These are phyloP conservation scores for Epichloe glyceriae DNA, from an alignment of 2,329 filamentous ascomycete species.

Conservation along the genomic window DNA sequence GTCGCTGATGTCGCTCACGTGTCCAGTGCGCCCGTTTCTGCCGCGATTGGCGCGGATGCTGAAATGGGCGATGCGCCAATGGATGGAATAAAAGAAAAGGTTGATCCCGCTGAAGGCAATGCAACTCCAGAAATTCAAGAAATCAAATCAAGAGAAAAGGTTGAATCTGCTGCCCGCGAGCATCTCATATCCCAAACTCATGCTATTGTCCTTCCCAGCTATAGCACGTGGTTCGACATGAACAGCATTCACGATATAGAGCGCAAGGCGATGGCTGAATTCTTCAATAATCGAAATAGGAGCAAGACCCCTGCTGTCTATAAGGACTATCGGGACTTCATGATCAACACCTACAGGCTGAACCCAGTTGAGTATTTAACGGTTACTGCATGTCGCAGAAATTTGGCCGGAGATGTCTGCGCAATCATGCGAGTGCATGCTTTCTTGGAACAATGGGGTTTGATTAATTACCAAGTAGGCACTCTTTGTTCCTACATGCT, in stretches of 20 bases:
- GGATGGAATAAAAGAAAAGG: conserved; percentile 34
- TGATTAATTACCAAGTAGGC: conserved; percentile 93
- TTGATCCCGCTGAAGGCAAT: conserved; percentile 31
- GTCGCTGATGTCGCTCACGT: conserved; percentile 51
- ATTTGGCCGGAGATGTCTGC: conserved; percentile 92
- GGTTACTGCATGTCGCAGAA: conserved; percentile 88
- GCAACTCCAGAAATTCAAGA: conserved; percentile 39
- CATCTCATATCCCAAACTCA: conserved; percentile 90
- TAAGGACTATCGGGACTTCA: conserved; percentile 98
- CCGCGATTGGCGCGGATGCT: conserved; percentile 57
- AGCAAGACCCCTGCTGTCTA: conserved; percentile 97
- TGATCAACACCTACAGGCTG: conserved; percentile 97
- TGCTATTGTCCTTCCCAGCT: conserved; percentile 91
- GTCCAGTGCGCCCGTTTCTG: conserved; percentile 42
- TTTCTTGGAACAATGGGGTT: conserved; percentile 95
- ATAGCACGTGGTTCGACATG: conserved; percentile 99
- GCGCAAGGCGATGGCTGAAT: conserved; percentile 88
- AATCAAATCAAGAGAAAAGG: conserved; percentile 62
- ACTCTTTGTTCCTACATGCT: background rate
- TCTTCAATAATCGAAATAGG: conserved; percentile 95
- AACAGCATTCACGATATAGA: conserved; percentile 81
- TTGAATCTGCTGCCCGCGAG: conserved; percentile 78
- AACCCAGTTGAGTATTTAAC: conserved; percentile 95
- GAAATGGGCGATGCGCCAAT: conserved; percentile 61
- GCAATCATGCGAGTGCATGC: conserved; percentile 98